Base-by-base conservation (phyloP, 331 rosid species). In the Malus hybrid region DNA sequence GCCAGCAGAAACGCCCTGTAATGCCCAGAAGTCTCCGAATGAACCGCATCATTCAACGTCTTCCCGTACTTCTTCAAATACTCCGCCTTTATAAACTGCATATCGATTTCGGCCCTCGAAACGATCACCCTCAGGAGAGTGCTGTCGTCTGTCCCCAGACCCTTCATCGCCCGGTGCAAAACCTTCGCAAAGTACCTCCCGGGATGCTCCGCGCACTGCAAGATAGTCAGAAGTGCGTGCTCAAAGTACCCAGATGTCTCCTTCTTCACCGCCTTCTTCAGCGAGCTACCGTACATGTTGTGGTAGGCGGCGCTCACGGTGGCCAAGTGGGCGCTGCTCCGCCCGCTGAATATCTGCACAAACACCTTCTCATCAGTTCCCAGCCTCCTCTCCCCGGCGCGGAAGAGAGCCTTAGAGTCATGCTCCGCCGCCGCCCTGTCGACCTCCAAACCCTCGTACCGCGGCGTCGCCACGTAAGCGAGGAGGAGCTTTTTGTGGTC, bases 91-190 rank as follows among this genome's bases (percentile, higher is more conserved):
- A 90, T 90, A 28, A 78, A 77, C 54, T 75, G 73, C 98, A 93
- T 80, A 79, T 93, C 98, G 0, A 90, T 80, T 78, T 93, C 98
- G 9, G 95, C 78, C 73, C 98, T 90, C 10, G 98, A 80, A 65
- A 90, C 98, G 67, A 90, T 74, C 46, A 88, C 75, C 76, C 93
- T 86, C 75, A 85, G 69, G 16, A 93, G 79, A 3, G 89, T 85
- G 10, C 72, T 73, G 61, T 93, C 97, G 69, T 86, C 86, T 0
- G 97, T 93, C 65, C 98, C 97, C 34, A 93, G 19, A 13, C 98
- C 97, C 83, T 87, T 90, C 95, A 93, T 90, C 13, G 98, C 74
- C 74, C 84, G 85, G n/a, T 78, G 80, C 78, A 93, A 56, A 57
- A 86, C 79, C 96, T 85, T 87, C 0, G 96, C 92, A 80, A 93